phyloP scores from a whole-genome alignment of 106 monocot species.

The Vanilla planifolia region DNA sequence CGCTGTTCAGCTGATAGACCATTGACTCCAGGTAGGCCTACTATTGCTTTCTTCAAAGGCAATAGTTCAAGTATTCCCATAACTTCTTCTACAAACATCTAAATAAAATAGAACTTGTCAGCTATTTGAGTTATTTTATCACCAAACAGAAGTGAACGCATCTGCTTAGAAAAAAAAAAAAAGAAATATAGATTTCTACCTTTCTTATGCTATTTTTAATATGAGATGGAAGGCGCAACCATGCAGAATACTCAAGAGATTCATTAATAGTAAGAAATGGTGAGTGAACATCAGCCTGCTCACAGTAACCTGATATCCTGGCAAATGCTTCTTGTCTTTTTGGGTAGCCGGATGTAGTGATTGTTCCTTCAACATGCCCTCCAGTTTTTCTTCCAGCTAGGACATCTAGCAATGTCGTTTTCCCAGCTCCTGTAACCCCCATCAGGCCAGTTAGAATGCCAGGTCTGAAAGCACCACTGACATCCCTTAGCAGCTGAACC shows the following conservation, averaged over 20 bases:
- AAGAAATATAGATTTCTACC: slow-evolving; percentile 4
- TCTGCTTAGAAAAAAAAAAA: not conserved
- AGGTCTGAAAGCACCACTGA: slow-evolving; percentile 44
- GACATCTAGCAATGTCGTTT: slow-evolving; percentile 46
- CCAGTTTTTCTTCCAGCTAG: slow-evolving; percentile 44
- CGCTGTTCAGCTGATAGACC: slow-evolving; percentile 67
- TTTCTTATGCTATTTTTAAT: slow-evolving; percentile 10
- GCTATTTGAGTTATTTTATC: not conserved
- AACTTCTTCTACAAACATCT: slow-evolving; percentile 73
- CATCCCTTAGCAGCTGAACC: slow-evolving; percentile 35
- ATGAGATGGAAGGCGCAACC: slow-evolving; percentile 26
- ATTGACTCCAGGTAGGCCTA: slow-evolving; percentile 46
- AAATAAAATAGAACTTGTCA: not conserved
- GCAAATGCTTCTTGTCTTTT: slow-evolving; percentile 39
- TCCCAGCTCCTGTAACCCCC: slow-evolving; percentile 46
- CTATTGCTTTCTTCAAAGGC: slow-evolving; percentile 42
- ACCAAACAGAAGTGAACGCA: not conserved
- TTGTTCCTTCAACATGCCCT: slow-evolving; percentile 30
- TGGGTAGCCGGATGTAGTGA: slow-evolving; percentile 33
- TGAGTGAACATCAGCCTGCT: slow-evolving; percentile 41
- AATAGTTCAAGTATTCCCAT: slow-evolving; percentile 49
- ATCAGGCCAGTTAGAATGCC: slow-evolving; percentile 36
- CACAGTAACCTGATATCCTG: slow-evolving; percentile 36
- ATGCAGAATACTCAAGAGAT: slow-evolving; percentile 40
- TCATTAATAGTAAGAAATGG: slow-evolving; percentile 35